Percentiles rank a stretch among this genome's conserved stretches.
Conservation (phyloP, 345 rosid species). For the Pistacia atlantica region DNA sequence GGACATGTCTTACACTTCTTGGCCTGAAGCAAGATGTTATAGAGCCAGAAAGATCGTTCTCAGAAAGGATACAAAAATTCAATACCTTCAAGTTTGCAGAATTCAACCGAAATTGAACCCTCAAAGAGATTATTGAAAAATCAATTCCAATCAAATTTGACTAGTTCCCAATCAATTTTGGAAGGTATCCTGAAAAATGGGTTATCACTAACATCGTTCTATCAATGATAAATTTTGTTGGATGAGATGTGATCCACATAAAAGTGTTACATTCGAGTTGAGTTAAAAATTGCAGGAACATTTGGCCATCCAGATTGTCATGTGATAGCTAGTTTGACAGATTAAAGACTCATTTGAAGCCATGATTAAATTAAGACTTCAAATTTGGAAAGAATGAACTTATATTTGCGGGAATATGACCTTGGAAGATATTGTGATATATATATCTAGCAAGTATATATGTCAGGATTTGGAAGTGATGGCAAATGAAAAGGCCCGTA, state of each 20-base stretch:
- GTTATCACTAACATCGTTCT: conserved; percentile 7
- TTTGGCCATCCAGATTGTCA: neutral
- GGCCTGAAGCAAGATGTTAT: neutral
- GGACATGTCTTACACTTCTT: neutral
- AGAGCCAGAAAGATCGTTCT: too few species aligned
- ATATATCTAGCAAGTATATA: neutral
- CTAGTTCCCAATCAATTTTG: neutral
- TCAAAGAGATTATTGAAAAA: conserved; percentile 12
- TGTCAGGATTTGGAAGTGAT: neutral
- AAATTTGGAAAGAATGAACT: neutral
- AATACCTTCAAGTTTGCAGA: too few species aligned
- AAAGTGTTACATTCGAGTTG: neutral
- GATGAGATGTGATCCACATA: neutral
- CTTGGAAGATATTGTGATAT: too few species aligned
- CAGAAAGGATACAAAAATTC: too few species aligned
- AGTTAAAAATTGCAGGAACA: neutral
- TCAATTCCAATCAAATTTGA: neutral
- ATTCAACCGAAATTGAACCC: too few species aligned
- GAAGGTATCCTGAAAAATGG: conserved; percentile 10
- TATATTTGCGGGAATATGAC: too few species aligned
- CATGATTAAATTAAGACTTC: neutral
- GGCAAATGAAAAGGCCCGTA: neutral
- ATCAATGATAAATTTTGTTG: neutral
- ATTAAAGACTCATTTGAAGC: neutral
- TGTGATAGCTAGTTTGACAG: neutral